Conservation (phyloP, 768 basidiomycete species). For the Lactifluus subvellereus region DNA sequence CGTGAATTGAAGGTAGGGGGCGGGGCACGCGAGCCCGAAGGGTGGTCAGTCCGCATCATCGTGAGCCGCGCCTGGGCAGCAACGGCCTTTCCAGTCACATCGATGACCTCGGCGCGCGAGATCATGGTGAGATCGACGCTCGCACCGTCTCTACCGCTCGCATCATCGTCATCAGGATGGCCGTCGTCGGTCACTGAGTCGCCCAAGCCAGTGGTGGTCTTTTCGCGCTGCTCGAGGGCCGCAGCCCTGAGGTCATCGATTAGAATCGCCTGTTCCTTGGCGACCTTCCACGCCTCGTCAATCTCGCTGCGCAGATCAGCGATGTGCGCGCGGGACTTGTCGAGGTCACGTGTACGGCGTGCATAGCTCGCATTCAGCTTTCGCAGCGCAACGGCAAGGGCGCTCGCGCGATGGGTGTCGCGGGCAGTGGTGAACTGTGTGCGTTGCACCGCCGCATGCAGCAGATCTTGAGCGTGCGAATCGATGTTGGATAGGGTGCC, state of each 20-base stretch:
- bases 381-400: conserved; percentile 67
- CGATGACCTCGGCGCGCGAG: conserved; percentile 24
- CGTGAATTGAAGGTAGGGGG: background rate
- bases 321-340: conserved; percentile 42
- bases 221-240: conserved; percentile 18
- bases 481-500: conserved; percentile 17
- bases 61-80: conserved; percentile 19
- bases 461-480: conserved; percentile 39
- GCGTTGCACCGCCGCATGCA: conserved; percentile 56
- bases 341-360: conserved; percentile 54
- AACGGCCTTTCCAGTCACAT: conserved; percentile 19
- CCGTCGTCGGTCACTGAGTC: conserved; percentile 18
- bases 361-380: conserved; percentile 76
- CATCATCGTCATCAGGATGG: conserved; percentile 23
- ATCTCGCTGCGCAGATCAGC: conserved; percentile 60
- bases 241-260: conserved; percentile 55
- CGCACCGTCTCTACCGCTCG: conserved; percentile 11
- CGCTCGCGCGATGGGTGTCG: conserved; percentile 68
- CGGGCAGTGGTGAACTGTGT: conserved; percentile 54
- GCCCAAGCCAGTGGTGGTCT: conserved; percentile 9
- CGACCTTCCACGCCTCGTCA: conserved; percentile 76
- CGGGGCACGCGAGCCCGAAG: background rate
- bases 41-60: conserved; percentile 1
- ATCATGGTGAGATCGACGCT: conserved; percentile 8
- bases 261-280: conserved; percentile 65